Conservation (phyloP, 305 asterid genomes). For the Solanum hybrid region DNA sequence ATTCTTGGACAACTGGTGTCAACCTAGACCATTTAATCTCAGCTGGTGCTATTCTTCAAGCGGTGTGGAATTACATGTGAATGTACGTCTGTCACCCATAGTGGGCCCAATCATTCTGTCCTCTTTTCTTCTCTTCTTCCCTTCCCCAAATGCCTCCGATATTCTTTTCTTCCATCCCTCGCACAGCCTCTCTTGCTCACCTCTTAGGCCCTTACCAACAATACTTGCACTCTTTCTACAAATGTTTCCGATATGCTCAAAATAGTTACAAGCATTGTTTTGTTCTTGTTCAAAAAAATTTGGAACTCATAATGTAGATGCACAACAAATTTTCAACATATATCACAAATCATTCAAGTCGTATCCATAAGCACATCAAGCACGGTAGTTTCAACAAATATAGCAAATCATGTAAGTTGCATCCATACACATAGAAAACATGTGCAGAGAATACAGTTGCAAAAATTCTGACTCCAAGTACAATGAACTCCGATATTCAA, state of each 20-base stretch:
- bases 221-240: background rate
- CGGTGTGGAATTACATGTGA: background rate
- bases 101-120: background rate
- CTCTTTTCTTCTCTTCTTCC: background rate
- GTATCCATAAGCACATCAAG: background rate
- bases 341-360: background rate
- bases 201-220: background rate
- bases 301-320: conserved; percentile 4
- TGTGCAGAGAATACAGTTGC: background rate
- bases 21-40: background rate
- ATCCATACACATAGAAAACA: background rate
- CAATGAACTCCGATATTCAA: background rate
- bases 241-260: background rate
- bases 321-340: background rate
- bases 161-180: background rate
- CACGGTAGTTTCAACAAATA: background rate
- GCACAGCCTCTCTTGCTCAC: background rate
- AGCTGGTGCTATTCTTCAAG: background rate
- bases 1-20: background rate
- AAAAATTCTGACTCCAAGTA: background rate
- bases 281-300: background rate
- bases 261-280: background rate
- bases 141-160: background rate
- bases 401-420: background rate
- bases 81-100: background rate